phyloP scores from a whole-genome alignment of 169 alveolate species.

The Ichthyophthirius multifiliis region DNA sequence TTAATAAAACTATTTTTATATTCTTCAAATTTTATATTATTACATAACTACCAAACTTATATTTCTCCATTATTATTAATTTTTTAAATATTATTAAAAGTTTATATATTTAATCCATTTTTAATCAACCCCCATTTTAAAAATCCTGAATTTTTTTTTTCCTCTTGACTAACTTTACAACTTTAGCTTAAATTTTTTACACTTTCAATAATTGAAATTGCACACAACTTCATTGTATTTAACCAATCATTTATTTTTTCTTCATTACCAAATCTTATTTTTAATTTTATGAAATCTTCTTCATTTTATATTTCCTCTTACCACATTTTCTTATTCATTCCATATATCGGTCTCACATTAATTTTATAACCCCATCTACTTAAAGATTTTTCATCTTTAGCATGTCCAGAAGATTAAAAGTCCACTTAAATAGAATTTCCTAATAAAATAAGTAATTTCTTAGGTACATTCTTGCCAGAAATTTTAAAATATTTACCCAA shows the following conservation, averaged over 20 bases:
- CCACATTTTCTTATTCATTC: slow-evolving; percentile 11
- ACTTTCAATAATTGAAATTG: background rate
- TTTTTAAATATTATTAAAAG: too few relatives aligned
- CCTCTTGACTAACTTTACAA: background rate
- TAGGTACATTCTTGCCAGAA: slow-evolving; percentile 48
- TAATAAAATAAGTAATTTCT: slow-evolving; percentile 48
- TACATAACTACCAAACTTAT: too few relatives aligned
- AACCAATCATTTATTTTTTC: background rate
- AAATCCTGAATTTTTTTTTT: background rate
- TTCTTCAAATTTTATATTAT: too few relatives aligned
- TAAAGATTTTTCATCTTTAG: slow-evolving; percentile 37
- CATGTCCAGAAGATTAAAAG: slow-evolving; percentile 54
- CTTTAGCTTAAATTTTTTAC: background rate
- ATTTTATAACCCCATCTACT: slow-evolving; percentile 71
- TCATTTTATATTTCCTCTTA: background rate
- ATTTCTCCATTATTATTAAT: too few relatives aligned
- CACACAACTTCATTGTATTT: background rate
- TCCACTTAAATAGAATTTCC: slow-evolving; percentile 67
- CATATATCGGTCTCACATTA: slow-evolving; percentile 60
- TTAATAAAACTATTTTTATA: too few relatives aligned
- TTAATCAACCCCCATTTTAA: slow-evolving; percentile 20
- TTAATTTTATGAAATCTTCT: background rate
- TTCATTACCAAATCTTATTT: slow-evolving; percentile 18
- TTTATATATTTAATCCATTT: too few relatives aligned
- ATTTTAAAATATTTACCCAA: slow-evolving; percentile 56